Percentiles rank a stretch among this genome's conserved stretches.
phyloP scores from a whole-genome alignment of 106 monocot genomes.

The Dendrobium chrysotoxum region DNA sequence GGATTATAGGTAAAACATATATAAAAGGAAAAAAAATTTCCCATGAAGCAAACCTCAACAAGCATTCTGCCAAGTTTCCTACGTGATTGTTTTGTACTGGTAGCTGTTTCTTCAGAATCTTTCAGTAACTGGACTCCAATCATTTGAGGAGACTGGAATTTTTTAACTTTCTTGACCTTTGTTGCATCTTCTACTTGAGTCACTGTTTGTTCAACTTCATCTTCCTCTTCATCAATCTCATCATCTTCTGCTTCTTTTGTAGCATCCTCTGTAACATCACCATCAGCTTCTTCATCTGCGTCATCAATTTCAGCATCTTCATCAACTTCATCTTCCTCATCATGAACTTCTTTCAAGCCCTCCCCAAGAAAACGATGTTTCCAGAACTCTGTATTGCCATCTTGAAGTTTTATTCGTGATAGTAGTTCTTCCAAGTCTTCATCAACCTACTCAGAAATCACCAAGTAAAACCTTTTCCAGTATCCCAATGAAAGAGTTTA shows the following conservation, averaged over 20 bases:
- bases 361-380: conserved; percentile 89
- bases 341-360: conserved; percentile 31
- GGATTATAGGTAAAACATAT: neutral
- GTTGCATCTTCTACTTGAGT: conserved; percentile 44
- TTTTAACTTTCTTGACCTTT: conserved; percentile 73
- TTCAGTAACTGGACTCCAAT: conserved; percentile 89
- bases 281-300: conserved; percentile 46
- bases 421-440: conserved; percentile 93
- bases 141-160: conserved; percentile 78
- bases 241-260: conserved; percentile 69
- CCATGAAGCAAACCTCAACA: conserved; percentile 45
- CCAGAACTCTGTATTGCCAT: conserved; percentile 95
- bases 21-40: neutral
- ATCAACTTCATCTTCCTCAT: conserved; percentile 29
- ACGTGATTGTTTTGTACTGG: conserved; percentile 48
- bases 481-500: neutral
- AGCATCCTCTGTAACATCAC: conserved; percentile 44
- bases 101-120: conserved; percentile 66
- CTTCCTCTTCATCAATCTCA: conserved; percentile 74
- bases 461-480: neutral
- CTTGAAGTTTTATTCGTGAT: conserved; percentile 76
- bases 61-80: conserved; percentile 41
- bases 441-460: conserved; percentile 58
- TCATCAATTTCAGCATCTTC: conserved; percentile 43
- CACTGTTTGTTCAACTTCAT: conserved; percentile 64